Evolutionary conservation across 768 basidiomycete genomes (phyloP), one percentile per base, ranked within the genome.

Genomic region (Lactarius pseudohatsudake): DNA sequence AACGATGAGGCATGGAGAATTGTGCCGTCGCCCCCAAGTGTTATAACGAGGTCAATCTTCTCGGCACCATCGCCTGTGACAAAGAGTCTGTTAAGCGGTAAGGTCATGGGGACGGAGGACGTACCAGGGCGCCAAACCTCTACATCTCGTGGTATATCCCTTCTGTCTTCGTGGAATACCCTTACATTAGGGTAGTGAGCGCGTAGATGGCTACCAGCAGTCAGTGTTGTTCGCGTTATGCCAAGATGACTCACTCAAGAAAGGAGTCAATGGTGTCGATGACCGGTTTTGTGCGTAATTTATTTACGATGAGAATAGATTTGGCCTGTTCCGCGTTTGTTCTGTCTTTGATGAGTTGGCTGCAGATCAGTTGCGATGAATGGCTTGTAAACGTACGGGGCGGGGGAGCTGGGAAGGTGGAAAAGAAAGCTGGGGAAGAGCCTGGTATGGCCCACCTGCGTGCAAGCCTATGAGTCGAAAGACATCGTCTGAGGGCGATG

Each of bases 1-100:
- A 98, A 79, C 8, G 93, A 93, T 1, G 95, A 95, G 0, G 94
- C 92, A 74, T 96, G 94, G 1, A 98, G 82, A 58, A 97, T 95
- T 6, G 96, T 97, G 10, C 96, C 96, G 74, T 98, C 96, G 40
- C 96, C 96, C 55, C 96, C 96, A 1, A 98, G 78, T 0, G 96
- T 96, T 32, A 97, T 86, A 22, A 97, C 89, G 10, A 98, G 80
- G 74, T 94, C 91, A 65, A 96, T 91, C 62, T 82, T 83, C 69
- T 86, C 80, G 4, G 87, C 79, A 54, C 79, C 81, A 56, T 82
- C 82, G 80, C 71, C 62, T 71, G 54, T 53, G 22, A 53, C 50
- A 41, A 43, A 36, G 53, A 38, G 20, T 18, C 26, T 34, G 41
- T 28, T 18, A 13, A 45, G 10, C 2, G 16, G 36, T 13, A 5